Percentiles rank a stretch among this genome's conserved stretches.
Evolutionary conservation across 768 basidiomycete genomes (phyloP).

Genomic region (Suillus subalutaceus): DNA sequence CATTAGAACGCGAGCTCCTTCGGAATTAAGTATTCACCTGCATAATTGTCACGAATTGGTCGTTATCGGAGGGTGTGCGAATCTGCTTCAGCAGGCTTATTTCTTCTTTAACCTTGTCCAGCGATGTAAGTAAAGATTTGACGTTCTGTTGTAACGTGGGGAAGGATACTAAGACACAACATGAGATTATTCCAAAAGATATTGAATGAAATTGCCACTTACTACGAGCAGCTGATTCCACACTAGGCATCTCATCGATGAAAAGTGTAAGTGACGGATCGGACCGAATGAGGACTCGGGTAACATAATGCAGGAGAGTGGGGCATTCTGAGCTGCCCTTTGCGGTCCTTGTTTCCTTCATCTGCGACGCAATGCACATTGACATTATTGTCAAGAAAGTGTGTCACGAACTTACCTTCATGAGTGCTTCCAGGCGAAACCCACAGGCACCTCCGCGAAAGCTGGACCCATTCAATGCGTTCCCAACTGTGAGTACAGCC

Average conservation of each 20-base stretch:
- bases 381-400: not conserved
- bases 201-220: conserved; percentile 10
- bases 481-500: conserved; percentile 79
- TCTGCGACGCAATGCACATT: conserved; percentile 40
- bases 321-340: conserved; percentile 72
- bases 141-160: conserved; percentile 64
- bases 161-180: conserved; percentile 62
- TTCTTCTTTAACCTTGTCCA: conserved; percentile 60
- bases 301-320: conserved; percentile 91
- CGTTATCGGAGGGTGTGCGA: conserved; percentile 40
- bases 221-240: conserved; percentile 87
- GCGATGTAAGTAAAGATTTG: conserved; percentile 56
- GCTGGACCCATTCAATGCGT: conserved; percentile 77
- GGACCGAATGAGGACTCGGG: conserved; percentile 66
- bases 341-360: conserved; percentile 82
- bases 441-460: conserved; percentile 86
- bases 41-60: conserved; percentile 73
- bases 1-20: not conserved
- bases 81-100: conserved; percentile 44
- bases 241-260: conserved; percentile 76
- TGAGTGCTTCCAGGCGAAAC: conserved; percentile 80
- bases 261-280: conserved; percentile 71
- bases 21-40: conserved; percentile 43
- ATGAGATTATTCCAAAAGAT: not conserved
- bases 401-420: conserved; percentile 58